Evolutionary conservation across 257 asterid species (phyloP).

Genomic region (Salvia miltiorrhiza): DNA sequence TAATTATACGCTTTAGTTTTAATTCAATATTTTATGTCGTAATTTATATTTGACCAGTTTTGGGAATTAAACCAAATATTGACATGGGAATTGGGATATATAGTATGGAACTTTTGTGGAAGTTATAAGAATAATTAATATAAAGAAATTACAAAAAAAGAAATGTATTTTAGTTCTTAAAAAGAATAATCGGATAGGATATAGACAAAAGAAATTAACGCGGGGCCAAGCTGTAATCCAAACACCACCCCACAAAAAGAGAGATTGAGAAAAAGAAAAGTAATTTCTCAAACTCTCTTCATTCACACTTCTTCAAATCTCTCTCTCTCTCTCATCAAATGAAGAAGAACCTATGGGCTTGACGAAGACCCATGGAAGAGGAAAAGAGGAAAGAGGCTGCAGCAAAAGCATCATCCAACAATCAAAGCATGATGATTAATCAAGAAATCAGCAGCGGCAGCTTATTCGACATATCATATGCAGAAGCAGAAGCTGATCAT

Average conservation of each 20-base stretch:
- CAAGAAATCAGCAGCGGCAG: conserved; percentile 6
- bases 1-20: too few species aligned
- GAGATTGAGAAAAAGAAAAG: conserved; percentile 11
- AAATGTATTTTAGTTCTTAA: neutral
- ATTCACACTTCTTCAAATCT: conserved; percentile 31
- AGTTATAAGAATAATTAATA: neutral
- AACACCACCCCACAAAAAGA: conserved; percentile 18
- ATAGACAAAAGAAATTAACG: conserved; percentile 15
- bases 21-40: neutral
- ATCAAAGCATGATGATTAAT: conserved; percentile 11
- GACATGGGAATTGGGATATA: neutral
- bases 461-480: conserved; percentile 5
- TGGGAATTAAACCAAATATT: neutral
- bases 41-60: neutral
- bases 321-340: conserved; percentile 25
- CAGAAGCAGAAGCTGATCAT: neutral
- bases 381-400: conserved; percentile 3
- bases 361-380: conserved; percentile 27
- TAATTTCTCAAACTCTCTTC: conserved; percentile 28
- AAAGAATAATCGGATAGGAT: neutral
- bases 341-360: conserved; percentile 35
- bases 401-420: too few species aligned
- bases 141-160: too few species aligned
- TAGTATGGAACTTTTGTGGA: neutral
- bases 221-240: conserved; percentile 38